These are phyloP conservation scores for Saccharomycopsis malanga DNA, from an alignment of 805 yeast genomes.

Conservation along the genomic window DNA sequence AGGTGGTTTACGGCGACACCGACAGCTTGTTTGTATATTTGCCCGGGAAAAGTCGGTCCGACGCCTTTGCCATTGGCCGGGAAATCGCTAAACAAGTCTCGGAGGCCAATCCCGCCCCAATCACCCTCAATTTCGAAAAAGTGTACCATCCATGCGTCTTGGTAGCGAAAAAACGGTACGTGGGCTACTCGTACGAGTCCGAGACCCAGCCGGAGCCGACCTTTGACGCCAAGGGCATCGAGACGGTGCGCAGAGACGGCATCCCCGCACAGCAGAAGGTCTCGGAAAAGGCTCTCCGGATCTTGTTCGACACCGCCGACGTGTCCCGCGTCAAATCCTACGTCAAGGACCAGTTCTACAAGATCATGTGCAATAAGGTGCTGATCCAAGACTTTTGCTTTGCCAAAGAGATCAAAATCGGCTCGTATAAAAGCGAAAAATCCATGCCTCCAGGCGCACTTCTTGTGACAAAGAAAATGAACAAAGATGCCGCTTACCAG, in stretches of 20 bases:
- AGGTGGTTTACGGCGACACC: slow-evolving; percentile 95
- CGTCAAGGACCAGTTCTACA: slow-evolving; percentile 57
- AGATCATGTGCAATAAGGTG: slow-evolving; percentile 55
- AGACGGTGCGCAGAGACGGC: slow-evolving; percentile 91
- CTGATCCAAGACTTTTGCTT: slow-evolving; percentile 81
- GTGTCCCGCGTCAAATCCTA: slow-evolving; percentile 62
- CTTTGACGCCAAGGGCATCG: slow-evolving; percentile 96
- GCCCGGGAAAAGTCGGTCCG: slow-evolving; percentile 70
- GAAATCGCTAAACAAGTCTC: slow-evolving; percentile 64
- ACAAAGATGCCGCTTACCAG: slow-evolving; percentile 60
- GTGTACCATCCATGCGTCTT: slow-evolving; percentile 84
- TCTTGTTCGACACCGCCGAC: slow-evolving; percentile 66
- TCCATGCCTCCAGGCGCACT: slow-evolving; percentile 90
- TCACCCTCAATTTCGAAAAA: slow-evolving; percentile 82
- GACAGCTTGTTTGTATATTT: slow-evolving; percentile 87
- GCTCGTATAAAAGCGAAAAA: slow-evolving; percentile 66
- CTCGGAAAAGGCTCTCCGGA: slow-evolving; percentile 59
- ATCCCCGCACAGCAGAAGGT: slow-evolving; percentile 86
- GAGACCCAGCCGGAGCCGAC: slow-evolving; percentile 48
- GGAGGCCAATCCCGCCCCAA: slow-evolving; percentile 65
- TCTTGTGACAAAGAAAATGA: slow-evolving; percentile 57
- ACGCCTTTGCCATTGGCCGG: slow-evolving; percentile 72
- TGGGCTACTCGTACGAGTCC: slow-evolving; percentile 71
- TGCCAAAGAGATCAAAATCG: slow-evolving; percentile 82
- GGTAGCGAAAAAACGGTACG: slow-evolving; percentile 83